These are phyloP conservation scores for Eimeria tenella DNA, from an alignment of 169 alveolate species.

Conservation along the genomic window DNA sequence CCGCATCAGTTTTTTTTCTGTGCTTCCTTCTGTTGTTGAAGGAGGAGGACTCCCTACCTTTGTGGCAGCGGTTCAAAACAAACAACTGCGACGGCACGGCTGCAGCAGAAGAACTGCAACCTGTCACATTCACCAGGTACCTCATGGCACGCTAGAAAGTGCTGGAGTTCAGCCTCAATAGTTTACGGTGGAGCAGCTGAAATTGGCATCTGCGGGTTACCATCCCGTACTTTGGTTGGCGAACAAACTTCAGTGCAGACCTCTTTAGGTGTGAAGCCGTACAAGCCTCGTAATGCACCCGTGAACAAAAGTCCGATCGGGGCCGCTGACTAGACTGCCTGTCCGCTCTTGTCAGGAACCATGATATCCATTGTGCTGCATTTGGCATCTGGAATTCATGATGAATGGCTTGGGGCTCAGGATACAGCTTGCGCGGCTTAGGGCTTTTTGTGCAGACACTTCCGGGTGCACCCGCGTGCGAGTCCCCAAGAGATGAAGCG, in stretches of 20 bases:
- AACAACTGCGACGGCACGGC: neutral
- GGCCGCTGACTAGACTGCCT: too few species aligned
- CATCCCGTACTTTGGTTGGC: too few species aligned
- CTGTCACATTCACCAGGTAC: neutral
- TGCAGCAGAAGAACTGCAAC: neutral
- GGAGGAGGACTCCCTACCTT: neutral
- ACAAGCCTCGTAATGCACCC: too few species aligned
- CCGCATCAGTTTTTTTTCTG: too few species aligned
- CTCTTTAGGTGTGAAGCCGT: too few species aligned
- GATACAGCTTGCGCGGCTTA: neutral
- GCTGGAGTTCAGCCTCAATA: neutral
- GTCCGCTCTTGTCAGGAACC: too few species aligned
- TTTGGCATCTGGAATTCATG: neutral
- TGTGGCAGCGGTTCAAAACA: neutral
- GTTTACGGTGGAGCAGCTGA: neutral
- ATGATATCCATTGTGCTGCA: too few species aligned
- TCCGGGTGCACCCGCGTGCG: neutral
- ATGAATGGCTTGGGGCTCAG: neutral
- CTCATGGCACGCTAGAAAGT: neutral
- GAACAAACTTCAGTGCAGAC: too few species aligned
- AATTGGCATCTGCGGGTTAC: too few species aligned
- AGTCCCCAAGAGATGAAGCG: slow-evolving; percentile 4
- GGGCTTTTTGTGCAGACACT: neutral
- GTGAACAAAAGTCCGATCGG: too few species aligned
- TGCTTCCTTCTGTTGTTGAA: neutral